phyloP scores from a whole-genome alignment of 2,329 filamentous ascomycete species.

The Tricladium varicosporioides region DNA sequence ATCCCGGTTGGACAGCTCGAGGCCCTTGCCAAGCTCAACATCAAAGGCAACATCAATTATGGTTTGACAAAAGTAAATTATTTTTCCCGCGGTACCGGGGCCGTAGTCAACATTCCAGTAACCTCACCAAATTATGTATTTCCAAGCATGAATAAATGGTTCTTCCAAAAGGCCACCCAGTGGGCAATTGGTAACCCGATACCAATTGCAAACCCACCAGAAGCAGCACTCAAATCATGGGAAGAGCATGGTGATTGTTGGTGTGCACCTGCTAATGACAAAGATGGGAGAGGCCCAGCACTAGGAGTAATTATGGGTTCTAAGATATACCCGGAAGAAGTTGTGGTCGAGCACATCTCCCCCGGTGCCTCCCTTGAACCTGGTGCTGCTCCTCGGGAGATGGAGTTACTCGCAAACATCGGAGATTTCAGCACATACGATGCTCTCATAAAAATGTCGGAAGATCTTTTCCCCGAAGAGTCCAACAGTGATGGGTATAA shows the following conservation, averaged over 20 bases:
- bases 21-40: slow-evolving; percentile 26
- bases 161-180: slow-evolving; percentile 27
- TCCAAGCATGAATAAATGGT: slow-evolving; percentile 21
- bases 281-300: slow-evolving; percentile 51
- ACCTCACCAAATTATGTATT: slow-evolving; percentile 58
- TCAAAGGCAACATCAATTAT: slow-evolving; percentile 19
- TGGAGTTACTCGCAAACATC: slow-evolving; percentile 68
- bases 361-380: slow-evolving; percentile 60
- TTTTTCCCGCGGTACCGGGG: slow-evolving; percentile 65
- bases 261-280: slow-evolving; percentile 60
- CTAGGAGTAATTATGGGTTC: slow-evolving; percentile 62
- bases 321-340: slow-evolving; percentile 61
- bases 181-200: slow-evolving; percentile 26
- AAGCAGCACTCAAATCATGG: slow-evolving; percentile 67
- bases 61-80: slow-evolving; percentile 62
- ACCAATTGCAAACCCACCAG: slow-evolving; percentile 37
- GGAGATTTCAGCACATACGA: slow-evolving; percentile 39
- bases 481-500: slow-evolving; percentile 21
- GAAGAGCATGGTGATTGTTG: slow-evolving; percentile 82
- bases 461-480: slow-evolving; percentile 38
- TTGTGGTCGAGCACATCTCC: slow-evolving; percentile 72
- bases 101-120: slow-evolving; percentile 55
- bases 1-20: slow-evolving; percentile 27
- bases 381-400: slow-evolving; percentile 59
- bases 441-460: slow-evolving; percentile 37